Evolutionary conservation across 164 flowering plant genomes (phyloP), one percentile per base, ranked within the genome.

Genomic region (Vitis riparia): DNA sequence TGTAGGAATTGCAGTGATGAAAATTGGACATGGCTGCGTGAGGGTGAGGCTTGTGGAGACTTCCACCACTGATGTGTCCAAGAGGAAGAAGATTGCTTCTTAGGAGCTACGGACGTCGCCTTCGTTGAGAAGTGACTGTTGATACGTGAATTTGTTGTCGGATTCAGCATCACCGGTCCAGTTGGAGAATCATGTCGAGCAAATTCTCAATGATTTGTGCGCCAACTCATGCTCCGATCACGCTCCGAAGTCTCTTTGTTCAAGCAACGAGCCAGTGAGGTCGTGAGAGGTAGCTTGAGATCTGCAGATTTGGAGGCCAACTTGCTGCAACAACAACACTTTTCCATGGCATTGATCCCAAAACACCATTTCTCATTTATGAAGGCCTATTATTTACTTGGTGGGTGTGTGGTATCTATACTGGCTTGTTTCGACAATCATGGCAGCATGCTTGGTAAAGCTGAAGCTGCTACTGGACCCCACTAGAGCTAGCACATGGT

Each of bases 331-430:
- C 86, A 62, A 89, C 91, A 3, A 89, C 90, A 59, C 56, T 84
- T 37, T 73, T 86, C 69, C 84, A 91, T 80, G 97, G 99, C 55
- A 69, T 95, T 72, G 98, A 95, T 57, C 98, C 99, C 5, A 74
- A 85, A 71, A 86, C 95, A 9, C 76, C 93, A 29, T 87, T 85
- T 77, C 90, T 92, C 75, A 85, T 95, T 48, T 79, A 83, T 65
- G 99, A 95, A 78, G 87, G 94, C 58, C 72, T 92, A 65, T 37
- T 89, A 13, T 95, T 95, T 76, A 65, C 93, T 56, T 95, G 98
- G 99, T 95, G 98, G 98, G 81, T 92, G 88, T 95, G 99, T 78
- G 97, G 98, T 15, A 91, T 94, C 73, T 95, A 95, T 75, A 92
- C 97, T 67, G 99, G 99, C 63, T 75, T 92, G 32, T 80, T 86